phyloP scores from a whole-genome alignment of 768 basidiomycete species.

The Pluteus cervinus region DNA sequence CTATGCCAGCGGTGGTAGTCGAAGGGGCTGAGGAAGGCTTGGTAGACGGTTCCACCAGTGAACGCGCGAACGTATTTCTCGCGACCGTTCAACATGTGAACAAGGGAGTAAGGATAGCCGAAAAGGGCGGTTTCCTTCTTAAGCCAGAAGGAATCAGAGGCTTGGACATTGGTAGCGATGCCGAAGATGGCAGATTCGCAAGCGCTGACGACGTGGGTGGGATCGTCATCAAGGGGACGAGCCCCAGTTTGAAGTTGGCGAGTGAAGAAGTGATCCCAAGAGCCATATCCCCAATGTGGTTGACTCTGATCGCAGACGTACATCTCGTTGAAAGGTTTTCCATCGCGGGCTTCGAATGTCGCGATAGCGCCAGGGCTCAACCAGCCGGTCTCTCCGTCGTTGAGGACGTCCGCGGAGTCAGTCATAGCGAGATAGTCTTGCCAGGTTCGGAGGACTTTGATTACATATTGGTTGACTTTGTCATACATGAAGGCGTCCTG shows the following conservation, averaged over 20 bases:
- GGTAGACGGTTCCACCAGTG: slow-evolving; percentile 45
- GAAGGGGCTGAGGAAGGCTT: slow-evolving; percentile 49
- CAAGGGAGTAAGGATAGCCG: slow-evolving; percentile 54
- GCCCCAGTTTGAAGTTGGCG: slow-evolving; percentile 30
- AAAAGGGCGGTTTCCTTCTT: no score
- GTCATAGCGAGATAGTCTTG: slow-evolving; percentile 36
- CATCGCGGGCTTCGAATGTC: slow-evolving; percentile 4
- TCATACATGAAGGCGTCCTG: slow-evolving; percentile 29
- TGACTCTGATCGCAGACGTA: slow-evolving; percentile 30
- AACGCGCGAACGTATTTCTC: slow-evolving; percentile 29
- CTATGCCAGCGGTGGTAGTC: slow-evolving; percentile 62
- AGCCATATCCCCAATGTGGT: slow-evolving; percentile 37
- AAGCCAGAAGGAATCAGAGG: slow-evolving; percentile 49
- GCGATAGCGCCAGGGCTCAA: slow-evolving; percentile 21
- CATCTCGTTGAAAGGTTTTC: slow-evolving; percentile 26
- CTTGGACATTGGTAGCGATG: slow-evolving; percentile 31
- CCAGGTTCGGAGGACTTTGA: slow-evolving; percentile 47
- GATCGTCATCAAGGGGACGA: slow-evolving; percentile 31
- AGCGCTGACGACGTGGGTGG: slow-evolving; percentile 36
- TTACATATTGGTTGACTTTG: slow-evolving; percentile 39
- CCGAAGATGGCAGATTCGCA: slow-evolving; percentile 51
- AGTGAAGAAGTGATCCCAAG: slow-evolving; percentile 55
- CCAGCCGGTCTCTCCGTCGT: slow-evolving; percentile 36
- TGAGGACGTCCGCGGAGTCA: slow-evolving; percentile 37
- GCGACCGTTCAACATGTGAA: slow-evolving; percentile 45